Conservation (phyloP, 1,139 yeast species). For the Saccharomyces hybrid region DNA sequence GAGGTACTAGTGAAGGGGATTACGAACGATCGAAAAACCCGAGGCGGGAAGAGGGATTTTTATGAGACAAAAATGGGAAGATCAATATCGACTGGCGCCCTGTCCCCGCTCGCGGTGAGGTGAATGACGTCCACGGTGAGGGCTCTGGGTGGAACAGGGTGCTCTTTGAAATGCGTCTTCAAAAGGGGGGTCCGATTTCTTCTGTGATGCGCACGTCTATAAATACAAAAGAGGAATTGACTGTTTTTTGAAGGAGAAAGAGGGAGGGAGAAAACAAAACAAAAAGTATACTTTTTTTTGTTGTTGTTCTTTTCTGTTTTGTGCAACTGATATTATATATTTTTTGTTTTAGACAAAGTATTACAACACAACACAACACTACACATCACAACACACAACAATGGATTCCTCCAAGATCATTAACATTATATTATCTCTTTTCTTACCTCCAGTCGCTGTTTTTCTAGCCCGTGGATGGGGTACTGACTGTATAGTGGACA, state of each 20-base stretch:
- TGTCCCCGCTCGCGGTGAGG: too few relatives aligned
- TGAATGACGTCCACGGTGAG: background rate
- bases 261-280: background rate
- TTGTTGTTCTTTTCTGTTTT: too few relatives aligned
- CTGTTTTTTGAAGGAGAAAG: background rate
- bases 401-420: conserved; percentile 28
- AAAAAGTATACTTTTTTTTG: too few relatives aligned
- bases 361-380: too few relatives aligned
- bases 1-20: background rate
- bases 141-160: background rate
- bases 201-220: background rate
- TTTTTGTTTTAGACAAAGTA: too few relatives aligned
- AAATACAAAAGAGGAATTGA: background rate
- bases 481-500: conserved; percentile 54
- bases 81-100: background rate
- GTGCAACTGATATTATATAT: too few relatives aligned
- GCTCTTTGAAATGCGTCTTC: background rate
- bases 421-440: conserved; percentile 43
- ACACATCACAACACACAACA: background rate
- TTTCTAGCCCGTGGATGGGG: conserved; percentile 64
- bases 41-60: background rate
- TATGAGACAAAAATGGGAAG: background rate
- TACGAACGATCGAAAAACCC: background rate
- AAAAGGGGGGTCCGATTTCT: background rate
- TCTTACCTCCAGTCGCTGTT: conserved; percentile 80